Conservation (phyloP, 257 asterid species). For the Sherardia arvensis region DNA sequence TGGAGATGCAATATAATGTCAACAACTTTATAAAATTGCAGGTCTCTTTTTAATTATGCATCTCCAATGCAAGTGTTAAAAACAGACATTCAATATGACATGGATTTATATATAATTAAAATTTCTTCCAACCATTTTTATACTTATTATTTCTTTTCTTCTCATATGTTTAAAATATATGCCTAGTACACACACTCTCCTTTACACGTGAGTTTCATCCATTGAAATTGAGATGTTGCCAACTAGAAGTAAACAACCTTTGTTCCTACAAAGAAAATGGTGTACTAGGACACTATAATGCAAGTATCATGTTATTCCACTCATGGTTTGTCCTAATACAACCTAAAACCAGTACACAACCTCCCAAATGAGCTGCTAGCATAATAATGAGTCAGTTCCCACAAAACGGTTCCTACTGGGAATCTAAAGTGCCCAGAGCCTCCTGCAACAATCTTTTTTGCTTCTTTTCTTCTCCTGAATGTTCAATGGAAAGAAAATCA, state of each 20-base stretch:
- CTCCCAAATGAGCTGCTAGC: not conserved
- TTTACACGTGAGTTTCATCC: not conserved
- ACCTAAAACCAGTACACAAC: not conserved
- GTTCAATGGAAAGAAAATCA: conserved; percentile 8
- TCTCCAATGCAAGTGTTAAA: too few relatives aligned
- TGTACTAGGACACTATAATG: not conserved
- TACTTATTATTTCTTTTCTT: too few relatives aligned
- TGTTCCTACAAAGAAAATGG: not conserved
- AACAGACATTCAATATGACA: too few relatives aligned
- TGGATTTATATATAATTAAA: too few relatives aligned
- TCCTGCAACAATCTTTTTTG: conserved; percentile 59
- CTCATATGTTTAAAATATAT: too few relatives aligned
- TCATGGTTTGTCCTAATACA: not conserved
- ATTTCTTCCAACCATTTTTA: too few relatives aligned
- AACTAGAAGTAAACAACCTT: not conserved
- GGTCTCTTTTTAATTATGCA: too few relatives aligned
- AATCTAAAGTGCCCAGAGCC: conserved; percentile 62
- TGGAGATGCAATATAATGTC: too few relatives aligned
- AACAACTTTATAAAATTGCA: too few relatives aligned
- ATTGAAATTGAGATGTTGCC: not conserved
- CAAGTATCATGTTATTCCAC: not conserved
- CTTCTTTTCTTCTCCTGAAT: conserved; percentile 84
- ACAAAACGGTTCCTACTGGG: conserved; percentile 24
- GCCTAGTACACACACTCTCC: not conserved
- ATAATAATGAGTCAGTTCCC: not conserved